These are phyloP conservation scores for Euphrasia confusa DNA, from an alignment of 257 asterid genomes.

Conservation along the genomic window DNA sequence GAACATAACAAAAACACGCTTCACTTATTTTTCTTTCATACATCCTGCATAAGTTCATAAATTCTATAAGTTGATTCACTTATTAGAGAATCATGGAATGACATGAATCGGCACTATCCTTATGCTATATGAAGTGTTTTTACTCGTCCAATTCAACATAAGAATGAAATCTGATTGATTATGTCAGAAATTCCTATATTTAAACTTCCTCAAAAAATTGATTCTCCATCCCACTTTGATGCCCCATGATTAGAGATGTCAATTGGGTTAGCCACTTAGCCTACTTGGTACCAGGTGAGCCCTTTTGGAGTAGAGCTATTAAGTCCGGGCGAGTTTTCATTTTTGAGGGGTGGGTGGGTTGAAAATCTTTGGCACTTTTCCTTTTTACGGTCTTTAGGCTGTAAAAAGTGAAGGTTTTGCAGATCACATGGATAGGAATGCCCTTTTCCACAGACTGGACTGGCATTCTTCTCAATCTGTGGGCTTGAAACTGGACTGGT, in stretches of 20 bases:
- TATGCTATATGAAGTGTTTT: slow-evolving; percentile 12
- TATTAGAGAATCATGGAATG: neutral
- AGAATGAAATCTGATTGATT: neutral
- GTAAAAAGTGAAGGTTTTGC: too few species aligned
- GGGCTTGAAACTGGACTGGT: too few species aligned
- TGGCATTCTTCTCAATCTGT: too few species aligned
- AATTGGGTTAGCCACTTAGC: too few species aligned
- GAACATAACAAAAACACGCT: neutral
- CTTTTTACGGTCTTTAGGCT: too few species aligned
- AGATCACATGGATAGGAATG: too few species aligned
- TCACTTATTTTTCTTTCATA: slow-evolving; percentile 1
- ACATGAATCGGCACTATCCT: slow-evolving; percentile 4
- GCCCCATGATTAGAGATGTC: neutral
- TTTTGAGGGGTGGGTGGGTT: neutral
- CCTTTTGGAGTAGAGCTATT: neutral
- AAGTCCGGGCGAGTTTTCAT: neutral
- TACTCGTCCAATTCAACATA: slow-evolving; percentile 1
- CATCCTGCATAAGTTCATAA: slow-evolving; percentile 4
- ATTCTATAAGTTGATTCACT: too few species aligned
- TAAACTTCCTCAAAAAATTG: neutral
- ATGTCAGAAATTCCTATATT: neutral
- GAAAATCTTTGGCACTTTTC: too few species aligned
- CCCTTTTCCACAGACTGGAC: too few species aligned
- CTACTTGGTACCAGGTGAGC: too few species aligned
- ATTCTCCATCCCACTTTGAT: neutral